Percentiles rank a stretch among this genome's conserved stretches.
These are phyloP conservation scores for Backusella tarrabulga DNA, from an alignment of 192 early-diverging fungal genomes.

Conservation along the genomic window DNA sequence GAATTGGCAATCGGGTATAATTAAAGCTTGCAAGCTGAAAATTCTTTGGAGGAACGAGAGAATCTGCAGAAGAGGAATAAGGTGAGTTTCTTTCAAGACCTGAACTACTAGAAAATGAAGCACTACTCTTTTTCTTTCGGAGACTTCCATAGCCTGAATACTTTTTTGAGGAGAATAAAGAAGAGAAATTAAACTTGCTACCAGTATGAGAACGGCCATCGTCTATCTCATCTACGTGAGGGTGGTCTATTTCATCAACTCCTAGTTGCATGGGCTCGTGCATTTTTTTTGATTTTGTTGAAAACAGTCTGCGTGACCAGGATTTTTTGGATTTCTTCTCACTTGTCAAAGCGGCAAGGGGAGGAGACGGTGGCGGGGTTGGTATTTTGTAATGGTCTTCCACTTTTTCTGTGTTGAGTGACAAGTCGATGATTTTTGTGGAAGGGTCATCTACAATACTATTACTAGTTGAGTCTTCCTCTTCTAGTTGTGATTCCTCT, in stretches of 20 bases:
- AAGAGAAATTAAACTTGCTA: slow-evolving; percentile 9
- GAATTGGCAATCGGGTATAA: slow-evolving; percentile 49
- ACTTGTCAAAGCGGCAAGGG: background rate
- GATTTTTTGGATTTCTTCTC: slow-evolving; percentile 2
- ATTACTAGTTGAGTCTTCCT: background rate
- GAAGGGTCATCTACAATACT: background rate
- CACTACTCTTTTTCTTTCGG: slow-evolving; percentile 4
- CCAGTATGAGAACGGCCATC: background rate
- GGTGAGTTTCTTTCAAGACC: background rate
- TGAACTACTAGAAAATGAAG: background rate
- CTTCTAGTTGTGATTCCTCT: background rate
- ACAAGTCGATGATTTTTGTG: background rate
- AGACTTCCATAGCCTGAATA: background rate
- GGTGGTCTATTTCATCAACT: background rate
- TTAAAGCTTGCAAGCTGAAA: slow-evolving; percentile 8
- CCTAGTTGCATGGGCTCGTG: background rate
- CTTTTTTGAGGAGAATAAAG: slow-evolving; percentile 6
- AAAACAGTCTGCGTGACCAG: slow-evolving; percentile 9
- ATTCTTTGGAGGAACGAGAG: background rate
- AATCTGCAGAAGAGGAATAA: slow-evolving; percentile 3
- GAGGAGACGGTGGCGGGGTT: background rate
- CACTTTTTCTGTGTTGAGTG: background rate
- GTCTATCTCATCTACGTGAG: background rate
- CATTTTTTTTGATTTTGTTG: slow-evolving; percentile 3
- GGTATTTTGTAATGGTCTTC: background rate